Base-by-base conservation (phyloP, 352 stramenopile species). In the Globisporangium orthogonon region DNA sequence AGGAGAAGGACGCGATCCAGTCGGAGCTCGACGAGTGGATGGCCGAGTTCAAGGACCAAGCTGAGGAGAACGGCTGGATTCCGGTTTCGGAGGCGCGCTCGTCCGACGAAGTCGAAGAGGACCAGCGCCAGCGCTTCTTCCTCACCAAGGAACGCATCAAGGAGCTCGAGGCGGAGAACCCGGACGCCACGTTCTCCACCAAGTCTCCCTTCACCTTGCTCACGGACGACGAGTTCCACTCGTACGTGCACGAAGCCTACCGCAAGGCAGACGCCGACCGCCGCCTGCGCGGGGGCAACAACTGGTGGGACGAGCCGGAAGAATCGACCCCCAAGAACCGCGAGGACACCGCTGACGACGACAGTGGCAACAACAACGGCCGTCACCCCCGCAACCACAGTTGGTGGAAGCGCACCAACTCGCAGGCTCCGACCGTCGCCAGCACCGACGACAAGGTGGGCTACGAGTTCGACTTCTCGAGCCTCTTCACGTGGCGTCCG, bases 151-250 rank as follows among this genome's bases (percentile, higher is more conserved):
- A 74, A 23, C 59, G 62, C 33, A 69, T 82, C 54, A 54, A 67
- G 30, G 54, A 50, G 47, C 58, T 75, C 17, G 56, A 76, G 44
- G 39, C 62, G 33, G 43, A 67, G 29, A 81, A 84, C 57, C 73
- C 69, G 40, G 55, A 72, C 48, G 76, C 72, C 30, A 65, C 67
- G 30, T 86, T 86, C 59, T 79, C 69, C 9, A 70, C 63, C 45
- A 70, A 77, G 62, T 74, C 74, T 14, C 72, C 71, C 31, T 87
- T 87, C 68, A 73, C 73, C 10, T 56, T 87, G 15, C 58, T 86
- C 49, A 86, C 70, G 7, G 65, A 73, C 31, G 68, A 82, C 6
- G 74, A 87, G 57, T 86, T 87, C 50, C 55, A 52, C 3, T 54
- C 65, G 7, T 82, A 75, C 29, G 62, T 78, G 52, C 52, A 52